Conservation (phyloP, 1,139 yeast genomes). For the Sporopachydermia cereana region DNA sequence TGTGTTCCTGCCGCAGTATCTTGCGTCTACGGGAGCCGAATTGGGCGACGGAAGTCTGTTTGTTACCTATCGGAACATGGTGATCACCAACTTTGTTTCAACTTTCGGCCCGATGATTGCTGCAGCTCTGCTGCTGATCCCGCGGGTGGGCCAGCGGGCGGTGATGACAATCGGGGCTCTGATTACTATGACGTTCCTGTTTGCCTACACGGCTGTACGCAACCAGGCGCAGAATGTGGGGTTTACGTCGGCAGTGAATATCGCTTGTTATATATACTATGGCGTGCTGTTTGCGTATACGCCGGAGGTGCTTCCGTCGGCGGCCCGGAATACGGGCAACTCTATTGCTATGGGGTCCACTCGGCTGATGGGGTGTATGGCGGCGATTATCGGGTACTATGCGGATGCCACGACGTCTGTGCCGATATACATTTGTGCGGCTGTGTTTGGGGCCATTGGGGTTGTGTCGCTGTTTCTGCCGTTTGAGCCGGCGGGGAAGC, state of each 20-base stretch:
- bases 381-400: slow-evolving; percentile 41
- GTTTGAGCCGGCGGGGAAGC: slow-evolving; percentile 34
- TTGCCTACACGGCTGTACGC: slow-evolving; percentile 44
- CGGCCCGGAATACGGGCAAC: slow-evolving; percentile 44
- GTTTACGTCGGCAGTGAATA: slow-evolving; percentile 38
- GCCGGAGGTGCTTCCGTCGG: slow-evolving; percentile 47
- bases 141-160: slow-evolving; percentile 42
- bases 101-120: slow-evolving; percentile 50
- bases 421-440: slow-evolving; percentile 53
- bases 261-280: slow-evolving; percentile 40
- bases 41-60: slow-evolving; percentile 29
- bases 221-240: slow-evolving; percentile 41
- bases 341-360: slow-evolving; percentile 38
- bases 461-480: slow-evolving; percentile 34
- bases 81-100: slow-evolving; percentile 38
- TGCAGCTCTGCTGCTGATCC: slow-evolving; percentile 33
- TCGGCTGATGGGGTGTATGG: slow-evolving; percentile 36
- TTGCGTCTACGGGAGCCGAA: slow-evolving; percentile 35
- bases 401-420: slow-evolving; percentile 31
- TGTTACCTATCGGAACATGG: slow-evolving; percentile 38
- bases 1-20: slow-evolving; percentile 38
- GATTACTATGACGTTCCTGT: slow-evolving; percentile 40
- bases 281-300: slow-evolving; percentile 46
- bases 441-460: slow-evolving; percentile 35
- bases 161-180: slow-evolving; percentile 43